These are phyloP conservation scores for Kwoniella shandongensis DNA, from an alignment of 768 basidiomycete species.

Conservation along the genomic window DNA sequence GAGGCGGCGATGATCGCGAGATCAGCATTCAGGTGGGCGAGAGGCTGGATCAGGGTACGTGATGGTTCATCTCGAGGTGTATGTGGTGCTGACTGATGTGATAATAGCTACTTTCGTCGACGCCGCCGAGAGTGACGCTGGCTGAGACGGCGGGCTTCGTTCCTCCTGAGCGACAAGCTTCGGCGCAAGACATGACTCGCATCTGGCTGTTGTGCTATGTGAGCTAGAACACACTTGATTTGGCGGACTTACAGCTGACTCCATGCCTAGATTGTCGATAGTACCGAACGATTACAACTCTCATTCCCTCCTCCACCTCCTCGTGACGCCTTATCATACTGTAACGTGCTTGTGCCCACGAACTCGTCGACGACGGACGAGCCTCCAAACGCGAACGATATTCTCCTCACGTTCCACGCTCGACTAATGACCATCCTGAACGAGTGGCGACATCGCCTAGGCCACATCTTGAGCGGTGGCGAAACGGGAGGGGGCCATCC, in stretches of 20 bases:
- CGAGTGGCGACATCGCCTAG: slow-evolving; percentile 5
- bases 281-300: slow-evolving; percentile 18
- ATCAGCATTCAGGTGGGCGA: slow-evolving; percentile 35
- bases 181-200: slow-evolving; percentile 28
- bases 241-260: background rate
- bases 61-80: background rate
- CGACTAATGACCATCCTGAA: slow-evolving; percentile 9
- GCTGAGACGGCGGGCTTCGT: slow-evolving; percentile 24
- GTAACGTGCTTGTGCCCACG: slow-evolving; percentile 14
- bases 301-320: slow-evolving; percentile 5
- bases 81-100: background rate
- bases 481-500: slow-evolving; percentile 6
- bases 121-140: slow-evolving; percentile 16
- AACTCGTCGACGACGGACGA: background rate
- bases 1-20: slow-evolving; percentile 27
- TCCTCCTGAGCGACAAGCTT: slow-evolving; percentile 28
- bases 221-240: slow-evolving; percentile 3
- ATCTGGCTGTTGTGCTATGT: slow-evolving; percentile 43
- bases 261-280: slow-evolving; percentile 25
- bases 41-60: slow-evolving; percentile 41
- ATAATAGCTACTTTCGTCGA: slow-evolving; percentile 12
- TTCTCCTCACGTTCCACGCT: slow-evolving; percentile 15
- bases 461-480: background rate
- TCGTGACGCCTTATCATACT: slow-evolving; percentile 17
- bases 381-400: background rate